Evolutionary conservation across 2,329 filamentous ascomycete genomes (phyloP).

Genomic region (Botrytis deweyae): DNA sequence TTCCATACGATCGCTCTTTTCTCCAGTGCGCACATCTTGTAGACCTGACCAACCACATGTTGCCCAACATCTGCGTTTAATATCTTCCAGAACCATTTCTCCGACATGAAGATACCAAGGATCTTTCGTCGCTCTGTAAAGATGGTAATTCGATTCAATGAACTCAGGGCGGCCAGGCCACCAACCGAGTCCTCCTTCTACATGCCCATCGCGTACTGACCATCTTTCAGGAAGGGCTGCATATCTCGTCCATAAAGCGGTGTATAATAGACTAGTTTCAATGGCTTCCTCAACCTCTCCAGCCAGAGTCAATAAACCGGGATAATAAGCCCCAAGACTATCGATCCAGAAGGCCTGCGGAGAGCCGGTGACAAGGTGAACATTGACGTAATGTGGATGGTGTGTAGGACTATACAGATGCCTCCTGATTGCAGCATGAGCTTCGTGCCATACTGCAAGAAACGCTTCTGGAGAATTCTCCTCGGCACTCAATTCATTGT

Average conservation of each 20-base stretch:
- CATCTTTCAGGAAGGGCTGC: slow-evolving; percentile 92
- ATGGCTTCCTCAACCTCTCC: slow-evolving; percentile 90
- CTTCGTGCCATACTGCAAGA: slow-evolving; percentile 77
- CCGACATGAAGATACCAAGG: slow-evolving; percentile 96
- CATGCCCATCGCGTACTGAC: slow-evolving; percentile 79
- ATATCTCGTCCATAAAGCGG: slow-evolving; percentile 92
- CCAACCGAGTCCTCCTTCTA: slow-evolving; percentile 87
- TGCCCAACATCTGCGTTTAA: slow-evolving; percentile 84
- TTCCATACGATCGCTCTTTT: slow-evolving; percentile 93
- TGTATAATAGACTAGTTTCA: slow-evolving; percentile 84
- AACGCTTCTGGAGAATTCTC: slow-evolving; percentile 77
- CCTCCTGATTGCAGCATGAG: slow-evolving; percentile 82
- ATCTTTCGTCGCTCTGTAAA: slow-evolving; percentile 91
- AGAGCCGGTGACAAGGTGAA: slow-evolving; percentile 83
- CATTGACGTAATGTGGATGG: slow-evolving; percentile 91
- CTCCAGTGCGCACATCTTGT: slow-evolving; percentile 76
- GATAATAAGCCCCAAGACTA: slow-evolving; percentile 92
- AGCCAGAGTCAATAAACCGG: slow-evolving; percentile 79
- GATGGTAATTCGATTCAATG: slow-evolving; percentile 92
- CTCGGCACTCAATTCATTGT: slow-evolving; percentile 58
- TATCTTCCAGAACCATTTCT: slow-evolving; percentile 90
- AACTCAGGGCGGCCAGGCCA: slow-evolving; percentile 96
- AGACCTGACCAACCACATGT: slow-evolving; percentile 92
- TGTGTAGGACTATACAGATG: slow-evolving; percentile 85
- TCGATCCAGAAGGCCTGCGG: slow-evolving; percentile 93